Evolutionary conservation across 768 basidiomycete genomes (phyloP).

Genomic region (Cystobasidium ongulense): DNA sequence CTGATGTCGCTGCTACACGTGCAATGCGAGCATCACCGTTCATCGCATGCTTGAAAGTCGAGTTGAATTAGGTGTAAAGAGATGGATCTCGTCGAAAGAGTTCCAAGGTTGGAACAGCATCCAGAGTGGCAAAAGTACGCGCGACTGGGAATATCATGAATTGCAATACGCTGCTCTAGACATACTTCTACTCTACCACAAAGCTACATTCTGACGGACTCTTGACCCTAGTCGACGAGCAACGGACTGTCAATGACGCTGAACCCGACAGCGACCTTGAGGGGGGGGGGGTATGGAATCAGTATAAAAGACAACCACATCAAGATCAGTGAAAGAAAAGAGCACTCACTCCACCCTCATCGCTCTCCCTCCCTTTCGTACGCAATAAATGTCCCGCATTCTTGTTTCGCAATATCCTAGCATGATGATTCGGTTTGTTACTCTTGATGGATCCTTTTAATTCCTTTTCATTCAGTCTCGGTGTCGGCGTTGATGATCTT

Average conservation of each 20-base stretch:
- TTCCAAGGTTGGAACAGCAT: too few species aligned
- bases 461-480: neutral
- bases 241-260: conserved; percentile 17
- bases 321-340: too few species aligned
- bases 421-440: conserved; percentile 21
- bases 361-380: conserved; percentile 80
- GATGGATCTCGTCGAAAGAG: too few species aligned
- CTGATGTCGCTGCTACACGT: neutral
- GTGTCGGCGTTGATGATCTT: conserved; percentile 22
- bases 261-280: neutral
- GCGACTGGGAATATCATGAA: neutral
- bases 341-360: conserved; percentile 87
- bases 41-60: neutral
- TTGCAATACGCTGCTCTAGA: neutral
- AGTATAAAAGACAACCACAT: neutral
- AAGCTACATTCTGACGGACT: neutral
- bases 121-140: neutral
- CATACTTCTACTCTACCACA: neutral
- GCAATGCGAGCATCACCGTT: neutral
- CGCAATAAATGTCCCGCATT: conserved; percentile 74
- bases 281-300: neutral
- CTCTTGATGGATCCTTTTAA: neutral
- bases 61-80: too few species aligned
- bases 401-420: conserved; percentile 52
- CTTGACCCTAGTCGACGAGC: neutral